phyloP scores from a whole-genome alignment of 2,329 filamentous ascomycete genomes.

The Ophioceras dolichostomum region DNA sequence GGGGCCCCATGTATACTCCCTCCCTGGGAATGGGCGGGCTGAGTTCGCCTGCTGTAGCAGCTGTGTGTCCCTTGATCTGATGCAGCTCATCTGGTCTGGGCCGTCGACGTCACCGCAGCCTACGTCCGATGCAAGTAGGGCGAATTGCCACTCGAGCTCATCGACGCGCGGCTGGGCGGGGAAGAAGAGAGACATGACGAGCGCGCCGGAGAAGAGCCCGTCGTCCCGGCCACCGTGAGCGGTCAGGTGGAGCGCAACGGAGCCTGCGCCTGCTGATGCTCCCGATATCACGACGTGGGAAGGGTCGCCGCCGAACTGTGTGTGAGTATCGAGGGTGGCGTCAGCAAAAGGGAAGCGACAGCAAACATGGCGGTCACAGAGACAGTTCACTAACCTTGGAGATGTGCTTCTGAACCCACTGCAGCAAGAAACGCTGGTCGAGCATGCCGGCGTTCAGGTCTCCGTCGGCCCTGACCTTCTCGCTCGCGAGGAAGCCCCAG shows the following conservation, averaged over 20 bases:
- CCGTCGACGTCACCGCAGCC: conserved; percentile 17
- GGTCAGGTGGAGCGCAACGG: conserved; percentile 9
- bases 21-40: conserved; percentile 25
- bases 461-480: conserved; percentile 38
- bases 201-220: conserved; percentile 30
- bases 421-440: conserved; percentile 46
- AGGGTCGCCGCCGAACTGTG: conserved; percentile 11
- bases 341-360: too few species aligned
- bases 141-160: conserved; percentile 19
- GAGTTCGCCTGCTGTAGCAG: conserved; percentile 29
- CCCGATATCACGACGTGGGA: conserved; percentile 6
- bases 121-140: conserved; percentile 10
- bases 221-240: conserved; percentile 32
- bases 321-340: too few species aligned
- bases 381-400: too few species aligned
- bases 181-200: conserved; percentile 36
- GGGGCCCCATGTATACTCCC: conserved; percentile 16
- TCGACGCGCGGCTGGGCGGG: conserved; percentile 29
- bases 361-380: too few species aligned
- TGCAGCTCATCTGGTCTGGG: conserved; percentile 22
- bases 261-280: conserved; percentile 7
- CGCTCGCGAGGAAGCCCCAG: conserved; percentile 49
- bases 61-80: conserved; percentile 21
- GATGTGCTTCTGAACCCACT: conserved; percentile 52
- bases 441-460: conserved; percentile 50